Evolutionary conservation across 441 rosid species (phyloP).

Genomic region (Melastoma candidum): DNA sequence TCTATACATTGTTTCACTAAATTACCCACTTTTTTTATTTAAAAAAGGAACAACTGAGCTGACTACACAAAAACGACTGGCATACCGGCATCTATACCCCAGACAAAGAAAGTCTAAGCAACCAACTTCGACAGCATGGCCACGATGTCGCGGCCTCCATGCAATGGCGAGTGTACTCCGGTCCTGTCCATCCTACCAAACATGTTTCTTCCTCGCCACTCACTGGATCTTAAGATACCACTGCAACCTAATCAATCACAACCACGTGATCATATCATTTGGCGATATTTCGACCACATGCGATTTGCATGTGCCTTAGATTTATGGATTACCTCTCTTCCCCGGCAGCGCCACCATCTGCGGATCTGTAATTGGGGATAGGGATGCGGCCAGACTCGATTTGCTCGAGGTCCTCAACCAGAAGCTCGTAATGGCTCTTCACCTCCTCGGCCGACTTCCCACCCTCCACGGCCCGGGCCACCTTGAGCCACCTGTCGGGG

Average conservation of each 20-base stretch:
- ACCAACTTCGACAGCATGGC: too few species aligned
- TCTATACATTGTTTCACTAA: too few species aligned
- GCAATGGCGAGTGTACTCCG: neutral
- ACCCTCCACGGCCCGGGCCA: constrained; percentile 14
- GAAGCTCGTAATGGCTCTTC: neutral
- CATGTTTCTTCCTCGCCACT: neutral
- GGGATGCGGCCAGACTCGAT: constrained; percentile 10
- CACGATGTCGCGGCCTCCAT: too few species aligned
- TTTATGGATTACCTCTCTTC: too few species aligned
- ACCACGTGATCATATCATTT: too few species aligned
- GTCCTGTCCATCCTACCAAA: neutral
- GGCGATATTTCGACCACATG: too few species aligned
- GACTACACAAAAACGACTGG: too few species aligned
- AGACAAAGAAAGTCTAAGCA: too few species aligned
- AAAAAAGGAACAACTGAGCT: too few species aligned
- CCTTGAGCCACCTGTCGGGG: constrained; percentile 10
- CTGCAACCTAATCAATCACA: neutral
- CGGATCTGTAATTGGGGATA: constrained; percentile 4
- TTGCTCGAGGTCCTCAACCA: constrained; percentile 10
- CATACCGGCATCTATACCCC: too few species aligned
- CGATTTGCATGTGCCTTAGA: too few species aligned
- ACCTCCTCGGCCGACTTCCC: constrained; percentile 9
- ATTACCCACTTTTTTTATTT: too few species aligned
- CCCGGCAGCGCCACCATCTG: neutral
- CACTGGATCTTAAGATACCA: neutral